These are phyloP conservation scores for Botryotinia globosa DNA, from an alignment of 2,329 filamentous ascomycete genomes.

Conservation along the genomic window DNA sequence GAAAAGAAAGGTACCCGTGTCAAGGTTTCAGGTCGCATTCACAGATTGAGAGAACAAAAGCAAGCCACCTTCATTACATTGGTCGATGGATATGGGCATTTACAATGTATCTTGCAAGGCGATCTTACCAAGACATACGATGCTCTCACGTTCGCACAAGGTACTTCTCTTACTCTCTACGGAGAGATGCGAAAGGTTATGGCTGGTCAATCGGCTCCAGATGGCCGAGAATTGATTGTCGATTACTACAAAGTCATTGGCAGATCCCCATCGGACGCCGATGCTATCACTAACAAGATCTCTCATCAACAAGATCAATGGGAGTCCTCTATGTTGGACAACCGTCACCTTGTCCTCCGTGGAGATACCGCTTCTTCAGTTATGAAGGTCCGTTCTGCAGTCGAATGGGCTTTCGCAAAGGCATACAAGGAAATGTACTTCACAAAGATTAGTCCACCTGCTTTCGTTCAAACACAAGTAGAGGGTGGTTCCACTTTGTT, in stretches of 20 bases:
- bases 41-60: conserved; percentile 78
- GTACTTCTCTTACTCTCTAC: conserved; percentile 66
- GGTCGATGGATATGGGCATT: conserved; percentile 75
- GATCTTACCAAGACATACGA: conserved; percentile 76
- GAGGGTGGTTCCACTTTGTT: conserved; percentile 66
- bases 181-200: conserved; percentile 69
- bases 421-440: conserved; percentile 62
- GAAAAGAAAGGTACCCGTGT: conserved; percentile 68
- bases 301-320: conserved; percentile 62
- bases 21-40: conserved; percentile 77
- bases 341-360: conserved; percentile 68
- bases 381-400: conserved; percentile 68
- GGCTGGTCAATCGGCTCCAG: conserved; percentile 63
- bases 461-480: conserved; percentile 84
- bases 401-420: conserved; percentile 65
- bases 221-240: conserved; percentile 68
- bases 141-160: conserved; percentile 66
- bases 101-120: conserved; percentile 80
- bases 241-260: conserved; percentile 70
- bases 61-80: conserved; percentile 84
- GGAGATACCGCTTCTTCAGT: conserved; percentile 66
- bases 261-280: conserved; percentile 67
- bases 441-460: conserved; percentile 70
- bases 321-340: conserved; percentile 52
- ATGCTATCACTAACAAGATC: conserved; percentile 71